These are phyloP conservation scores for Ustilaginoidea virens DNA, from an alignment of 2,329 filamentous ascomycete genomes.

Conservation along the genomic window DNA sequence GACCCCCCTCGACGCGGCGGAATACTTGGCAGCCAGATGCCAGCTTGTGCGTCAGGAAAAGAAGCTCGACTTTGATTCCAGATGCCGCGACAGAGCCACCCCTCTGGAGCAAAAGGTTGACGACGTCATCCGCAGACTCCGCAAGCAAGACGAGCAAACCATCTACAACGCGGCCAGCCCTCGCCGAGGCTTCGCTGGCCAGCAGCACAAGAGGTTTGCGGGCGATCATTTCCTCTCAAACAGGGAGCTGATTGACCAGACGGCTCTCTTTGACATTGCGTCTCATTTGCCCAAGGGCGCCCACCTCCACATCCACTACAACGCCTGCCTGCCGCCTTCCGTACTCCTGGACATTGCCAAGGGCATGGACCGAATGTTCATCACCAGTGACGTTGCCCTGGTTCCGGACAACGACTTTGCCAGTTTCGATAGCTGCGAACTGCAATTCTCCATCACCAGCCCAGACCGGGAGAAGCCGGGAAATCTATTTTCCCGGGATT, in stretches of 20 bases:
- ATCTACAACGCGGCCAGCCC: conserved; percentile 20
- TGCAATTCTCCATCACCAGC: conserved; percentile 42
- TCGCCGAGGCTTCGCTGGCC: conserved; percentile 23
- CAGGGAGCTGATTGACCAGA: conserved; percentile 34
- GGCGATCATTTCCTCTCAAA: conserved; percentile 46
- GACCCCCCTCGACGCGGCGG: neutral
- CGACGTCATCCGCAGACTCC: conserved; percentile 22
- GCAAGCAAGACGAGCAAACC: conserved; percentile 16
- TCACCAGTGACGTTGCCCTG: conserved; percentile 42
- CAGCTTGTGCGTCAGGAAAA: conserved; percentile 13
- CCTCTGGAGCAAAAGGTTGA: conserved; percentile 22
- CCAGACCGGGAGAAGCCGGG: conserved; percentile 20
- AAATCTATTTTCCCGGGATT: conserved; percentile 33
- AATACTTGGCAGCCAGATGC: neutral
- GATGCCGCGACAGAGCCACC: conserved; percentile 17
- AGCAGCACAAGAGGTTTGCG: conserved; percentile 27
- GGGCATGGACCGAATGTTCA: conserved; percentile 50
- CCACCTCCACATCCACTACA: conserved; percentile 65
- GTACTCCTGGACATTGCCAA: conserved; percentile 40
- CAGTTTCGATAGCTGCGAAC: conserved; percentile 38
- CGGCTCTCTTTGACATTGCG: conserved; percentile 41
- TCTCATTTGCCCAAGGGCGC: conserved; percentile 52
- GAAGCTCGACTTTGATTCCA: conserved; percentile 24
- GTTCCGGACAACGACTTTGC: conserved; percentile 19
- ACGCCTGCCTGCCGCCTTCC: conserved; percentile 49